Evolutionary conservation across 352 stramenopile genomes (phyloP), one percentile per base, ranked within the genome.

Genomic region (Pythium plurisporium): DNA sequence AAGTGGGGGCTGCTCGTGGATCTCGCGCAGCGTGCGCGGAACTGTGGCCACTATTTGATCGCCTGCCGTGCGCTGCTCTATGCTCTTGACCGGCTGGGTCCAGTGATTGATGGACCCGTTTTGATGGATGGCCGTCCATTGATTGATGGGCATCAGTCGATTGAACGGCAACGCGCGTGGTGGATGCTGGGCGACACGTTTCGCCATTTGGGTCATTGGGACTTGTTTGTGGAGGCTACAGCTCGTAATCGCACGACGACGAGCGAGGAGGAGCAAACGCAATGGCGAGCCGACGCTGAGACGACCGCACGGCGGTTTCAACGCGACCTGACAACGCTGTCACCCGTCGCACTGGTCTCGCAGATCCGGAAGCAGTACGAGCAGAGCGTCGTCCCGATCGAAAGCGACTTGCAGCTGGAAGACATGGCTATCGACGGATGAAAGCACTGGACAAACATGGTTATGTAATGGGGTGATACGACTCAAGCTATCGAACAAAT

Each of bases 181-280:
- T 77, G 76, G 66, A 62, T 45, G 19, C 66, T 91, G n/a, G 72
- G 71, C 3, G 79, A 91, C 55, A 57, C 69, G 7, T 86, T 89
- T 59, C 75, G 75, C 0, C 81, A 89, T 43, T 50, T 91, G 19
- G 76, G 76, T 0, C 62, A 73, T 17, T 15, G 86, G 6, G 76
- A 85, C 10, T 47, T 83, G 44, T 86, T 82, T 37, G 48, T 86
- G 0, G 69, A 76, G 20, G 76, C 69, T 11, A 65, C 46, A 9
- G 49, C 44, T 12, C 70, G 71, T 20, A 78, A 64, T 20, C 64
- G 44, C 9, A 19, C 0, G 34, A 40, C 7, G 23, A 42, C 4
- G 51, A 60, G 5, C 26, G 55, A 11, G 0, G 40, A 45, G 14
- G 55, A 62, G 6, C 33, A 51, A 4, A 10, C 12, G 0, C 26